Conservation (phyloP, 2,329 filamentous ascomycete genomes). For the Claviceps digitariae region DNA sequence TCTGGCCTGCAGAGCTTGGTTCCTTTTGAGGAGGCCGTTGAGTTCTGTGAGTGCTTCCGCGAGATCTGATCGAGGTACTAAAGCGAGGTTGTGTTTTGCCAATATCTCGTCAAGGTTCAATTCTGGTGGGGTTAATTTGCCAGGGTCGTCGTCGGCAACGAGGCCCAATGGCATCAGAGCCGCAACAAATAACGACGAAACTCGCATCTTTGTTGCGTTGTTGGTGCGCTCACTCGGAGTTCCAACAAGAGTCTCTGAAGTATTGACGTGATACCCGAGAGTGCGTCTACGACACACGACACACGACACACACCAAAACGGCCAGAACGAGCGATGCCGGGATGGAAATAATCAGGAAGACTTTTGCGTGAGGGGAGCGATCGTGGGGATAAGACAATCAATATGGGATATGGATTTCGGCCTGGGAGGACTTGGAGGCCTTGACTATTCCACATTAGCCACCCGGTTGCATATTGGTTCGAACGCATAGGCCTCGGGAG, state of each 20-base stretch:
- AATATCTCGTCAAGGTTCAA: slow-evolving; percentile 26
- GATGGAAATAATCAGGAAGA: not conserved
- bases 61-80: slow-evolving; percentile 31
- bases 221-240: not conserved
- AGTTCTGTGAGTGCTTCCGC: slow-evolving; percentile 30
- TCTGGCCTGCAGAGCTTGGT: slow-evolving; percentile 5
- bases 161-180: slow-evolving; percentile 21
- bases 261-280: not conserved
- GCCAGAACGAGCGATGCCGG: not conserved
- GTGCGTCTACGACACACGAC: not conserved
- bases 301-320: not conserved
- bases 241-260: not conserved
- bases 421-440: not conserved
- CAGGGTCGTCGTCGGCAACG: slow-evolving; percentile 14
- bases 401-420: slow-evolving; percentile 5
- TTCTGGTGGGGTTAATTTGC: slow-evolving; percentile 17
- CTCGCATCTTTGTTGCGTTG: slow-evolving; percentile 18
- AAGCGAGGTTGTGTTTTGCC: slow-evolving; percentile 28
- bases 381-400: not conserved
- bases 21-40: slow-evolving; percentile 25
- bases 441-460: not conserved
- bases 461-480: not conserved
- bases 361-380: not conserved
- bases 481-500: slow-evolving; percentile 1
- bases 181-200: slow-evolving; percentile 21